Evolutionary conservation across 2,329 filamentous ascomycete species (phyloP).

Genomic region (Aspergillus ochraceoroseus): DNA sequence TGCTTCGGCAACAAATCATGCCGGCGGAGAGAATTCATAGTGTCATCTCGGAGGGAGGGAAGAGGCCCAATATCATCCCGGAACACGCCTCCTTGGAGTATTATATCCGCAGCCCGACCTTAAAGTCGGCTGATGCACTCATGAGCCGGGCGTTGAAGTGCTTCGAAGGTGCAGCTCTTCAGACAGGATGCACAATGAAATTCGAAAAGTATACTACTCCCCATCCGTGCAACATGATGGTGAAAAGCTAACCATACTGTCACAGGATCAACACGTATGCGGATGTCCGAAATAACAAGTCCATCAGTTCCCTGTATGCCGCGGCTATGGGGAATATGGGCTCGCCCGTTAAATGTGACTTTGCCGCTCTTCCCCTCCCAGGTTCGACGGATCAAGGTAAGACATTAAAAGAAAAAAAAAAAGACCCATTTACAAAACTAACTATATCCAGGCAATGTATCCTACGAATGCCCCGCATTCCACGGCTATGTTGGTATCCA

Average conservation of each 20-base stretch:
- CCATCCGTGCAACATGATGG: not conserved
- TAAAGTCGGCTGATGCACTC: constrained; percentile 34
- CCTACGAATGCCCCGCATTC: constrained; percentile 43
- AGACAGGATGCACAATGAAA: constrained; percentile 32
- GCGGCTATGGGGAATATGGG: no score
- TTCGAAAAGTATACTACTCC: constrained; percentile 23
- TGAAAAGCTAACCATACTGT: not conserved
- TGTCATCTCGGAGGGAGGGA: constrained; percentile 51
- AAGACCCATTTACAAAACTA: not conserved
- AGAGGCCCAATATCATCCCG: constrained; percentile 54
- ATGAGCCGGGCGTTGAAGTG: constrained; percentile 28
- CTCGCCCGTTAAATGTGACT: no score
- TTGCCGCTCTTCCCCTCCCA: not conserved
- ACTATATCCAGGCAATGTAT: constrained; percentile 38
- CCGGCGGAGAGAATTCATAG: constrained; percentile 50
- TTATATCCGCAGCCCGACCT: constrained; percentile 41
- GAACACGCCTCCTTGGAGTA: constrained; percentile 46
- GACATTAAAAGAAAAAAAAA: no score
- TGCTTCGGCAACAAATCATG: constrained; percentile 53
- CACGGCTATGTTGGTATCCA: constrained; percentile 42
- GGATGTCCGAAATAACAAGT: no score
- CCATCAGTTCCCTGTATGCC: no score
- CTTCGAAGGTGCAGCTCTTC: constrained; percentile 31
- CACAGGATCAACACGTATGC: constrained; percentile 27
- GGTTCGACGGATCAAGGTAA: no score